Base-by-base conservation (phyloP, 176 grass and related monocot species). In the Pharus latifolius region DNA sequence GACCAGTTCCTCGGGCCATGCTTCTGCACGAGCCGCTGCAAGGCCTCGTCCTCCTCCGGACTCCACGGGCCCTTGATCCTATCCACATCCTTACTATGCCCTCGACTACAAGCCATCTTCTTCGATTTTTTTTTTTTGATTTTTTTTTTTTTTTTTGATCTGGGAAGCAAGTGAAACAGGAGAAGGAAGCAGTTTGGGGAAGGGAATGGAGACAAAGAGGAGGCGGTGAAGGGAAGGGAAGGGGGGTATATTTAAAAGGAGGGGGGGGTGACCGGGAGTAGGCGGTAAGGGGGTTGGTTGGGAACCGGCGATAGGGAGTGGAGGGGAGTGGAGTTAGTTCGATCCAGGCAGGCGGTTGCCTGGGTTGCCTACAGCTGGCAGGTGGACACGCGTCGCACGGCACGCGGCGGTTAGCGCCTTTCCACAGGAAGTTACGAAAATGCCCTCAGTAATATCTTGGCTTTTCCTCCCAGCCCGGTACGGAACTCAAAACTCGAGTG, bases 31-130 rank as follows among this genome's bases (percentile, higher is more conserved):
- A 98, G 83, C 0, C 78, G 70, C 65, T 90, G 94, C 60, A 98
- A 73, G 3, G 89, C 89, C n/a, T 93, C 89, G 60, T 98, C 94
- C 77, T 98, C 94, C 84, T 98, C 89, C 9, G 94, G 94, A 48
- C 94, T 98, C 94, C 94, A 98, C 0, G 94, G 94, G 0, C 94
- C 94, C 89, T 93, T 98, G 75, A 98, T 98, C 69, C 89, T 77
- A 72, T 98, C 94, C 56, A 83, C 72, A 49, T 90, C 86, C 59
- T 67, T 74, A 1, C n/a, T 56, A 17, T 60, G 56, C 66, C 67
- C 58, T 1, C 66, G 31, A 22, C 62, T 74, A 14, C 81, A 56
- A 46, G 25, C 23, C 52, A 60, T 47, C n/a, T n/a, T n/a, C n/a
- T 1, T 15, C 11, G 26, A 13, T 15, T 15, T 8, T 56, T 15